Evolutionary conservation across 257 asterid species (phyloP), one percentile per base, ranked within the genome.

Genomic region (Solanum verrucosum): DNA sequence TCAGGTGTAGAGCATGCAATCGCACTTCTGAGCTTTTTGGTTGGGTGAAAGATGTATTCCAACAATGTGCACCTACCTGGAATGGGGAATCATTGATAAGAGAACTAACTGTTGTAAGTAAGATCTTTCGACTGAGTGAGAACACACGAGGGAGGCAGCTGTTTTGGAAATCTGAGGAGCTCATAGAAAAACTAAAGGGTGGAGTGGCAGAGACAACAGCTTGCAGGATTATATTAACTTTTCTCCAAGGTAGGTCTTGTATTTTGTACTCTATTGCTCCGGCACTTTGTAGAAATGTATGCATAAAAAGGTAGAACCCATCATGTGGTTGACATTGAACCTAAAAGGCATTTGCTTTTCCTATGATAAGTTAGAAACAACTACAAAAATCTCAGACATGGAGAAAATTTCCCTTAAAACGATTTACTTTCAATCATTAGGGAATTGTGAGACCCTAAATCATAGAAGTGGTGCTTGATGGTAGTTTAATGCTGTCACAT

Each of bases 11-110:
- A 71, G 98, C 99, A 88, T 96, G 99, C 92, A 94, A 87, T 90
- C 88, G 93, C 87, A 90, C 98, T n/a, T 95, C 98, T 56, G 99
- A 96, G 91, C 91, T 96, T 72, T 89, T 96, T 40, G 99, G 98
- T 16, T 96, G 98, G 99, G 99, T 95, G 31, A 95, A 94, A 89
- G 99, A 96, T 93, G 96, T 96, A 33, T 96, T 96, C 90, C 97
- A 93, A 93, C 98, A 96, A 79, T 96, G 99, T 89, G 98, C 95
- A n/a, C 95, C 98, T 11, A 95, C 91, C 90, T 96, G 99, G 99
- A 98, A 96, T 87, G 93, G 93, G 92, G 99, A 95, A 68, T 93
- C 95, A 82, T 87, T 96, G 88, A 89, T 91, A 84, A 94, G 98
- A 89, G 99, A 96, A 88, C 97, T 96, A 59, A 98, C 95, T 90